Evolutionary conservation across 257 asterid genomes (phyloP).

Genomic region (Verbena officinalis): DNA sequence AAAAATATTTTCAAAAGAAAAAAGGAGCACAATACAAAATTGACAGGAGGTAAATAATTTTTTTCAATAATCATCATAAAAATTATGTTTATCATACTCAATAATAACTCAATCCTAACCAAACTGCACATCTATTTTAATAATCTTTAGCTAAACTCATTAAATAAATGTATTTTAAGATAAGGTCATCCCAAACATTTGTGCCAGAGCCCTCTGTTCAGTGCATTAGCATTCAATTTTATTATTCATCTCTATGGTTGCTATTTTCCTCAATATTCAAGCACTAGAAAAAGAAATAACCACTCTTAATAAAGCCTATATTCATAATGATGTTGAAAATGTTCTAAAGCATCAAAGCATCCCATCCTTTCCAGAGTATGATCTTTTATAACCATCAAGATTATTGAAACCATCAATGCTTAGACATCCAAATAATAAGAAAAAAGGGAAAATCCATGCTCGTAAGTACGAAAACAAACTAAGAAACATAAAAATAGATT

Average conservation of each 20-base stretch:
- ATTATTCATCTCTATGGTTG: not conserved
- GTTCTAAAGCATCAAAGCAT: not conserved
- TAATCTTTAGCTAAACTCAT: too few species aligned
- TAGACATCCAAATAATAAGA: not conserved
- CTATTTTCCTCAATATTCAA: not conserved
- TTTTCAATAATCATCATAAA: too few species aligned
- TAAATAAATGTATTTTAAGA: too few species aligned
- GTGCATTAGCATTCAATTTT: not conserved
- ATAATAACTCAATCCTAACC: too few species aligned
- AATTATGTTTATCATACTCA: too few species aligned
- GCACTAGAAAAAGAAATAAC: not conserved
- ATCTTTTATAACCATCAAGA: constrained; percentile 6
- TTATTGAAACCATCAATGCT: not conserved
- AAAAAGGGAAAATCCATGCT: not conserved
- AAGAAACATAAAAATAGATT: not conserved
- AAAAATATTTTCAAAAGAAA: too few species aligned
- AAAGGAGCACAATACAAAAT: too few species aligned
- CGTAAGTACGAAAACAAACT: not conserved
- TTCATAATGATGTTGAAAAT: not conserved
- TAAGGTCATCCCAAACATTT: too few species aligned
- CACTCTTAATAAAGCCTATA: not conserved
- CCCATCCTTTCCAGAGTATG: not conserved
- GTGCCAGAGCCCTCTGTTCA: too few species aligned
- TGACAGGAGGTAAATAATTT: too few species aligned
- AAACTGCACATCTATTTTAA: too few species aligned